phyloP scores from a whole-genome alignment of 495 filamentous ascomycete genomes.

The Talaromyces stipitatus region DNA sequence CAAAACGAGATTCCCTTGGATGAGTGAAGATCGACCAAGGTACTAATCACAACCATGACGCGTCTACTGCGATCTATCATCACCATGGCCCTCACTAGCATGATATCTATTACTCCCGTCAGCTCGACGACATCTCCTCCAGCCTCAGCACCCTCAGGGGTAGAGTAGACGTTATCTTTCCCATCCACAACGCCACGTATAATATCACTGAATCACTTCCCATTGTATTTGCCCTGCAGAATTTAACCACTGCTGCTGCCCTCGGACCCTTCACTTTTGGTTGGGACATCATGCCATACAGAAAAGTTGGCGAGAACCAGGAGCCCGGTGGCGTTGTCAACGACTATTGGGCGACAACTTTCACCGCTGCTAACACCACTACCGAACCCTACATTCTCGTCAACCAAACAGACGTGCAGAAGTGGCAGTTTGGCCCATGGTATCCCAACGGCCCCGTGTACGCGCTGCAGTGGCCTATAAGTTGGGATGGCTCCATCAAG shows the following conservation, averaged over 20 bases:
- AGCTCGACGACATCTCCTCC: background rate
- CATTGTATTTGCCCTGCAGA: background rate
- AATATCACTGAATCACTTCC: background rate
- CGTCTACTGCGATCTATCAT: background rate
- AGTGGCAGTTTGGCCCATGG: background rate
- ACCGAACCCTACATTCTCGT: background rate
- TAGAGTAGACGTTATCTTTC: conserved; percentile 3
- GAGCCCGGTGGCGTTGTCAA: background rate
- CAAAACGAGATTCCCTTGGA: background rate
- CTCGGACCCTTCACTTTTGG: background rate
- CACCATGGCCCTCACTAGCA: background rate
- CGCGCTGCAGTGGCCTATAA: background rate
- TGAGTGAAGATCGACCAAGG: background rate
- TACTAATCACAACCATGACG: background rate
- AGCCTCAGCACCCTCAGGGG: background rate
- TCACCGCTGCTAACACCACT: background rate
- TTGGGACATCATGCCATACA: conserved; percentile 1
- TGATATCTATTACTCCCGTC: background rate
- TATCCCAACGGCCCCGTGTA: background rate
- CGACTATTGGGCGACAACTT: background rate
- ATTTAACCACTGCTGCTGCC: background rate
- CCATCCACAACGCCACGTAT: background rate
- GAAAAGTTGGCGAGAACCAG: background rate
- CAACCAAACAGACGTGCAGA: background rate
- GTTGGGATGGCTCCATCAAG: background rate